Evolutionary conservation across 345 rosid genomes (phyloP).

Genomic region (Cardiospermum halicacabum): DNA sequence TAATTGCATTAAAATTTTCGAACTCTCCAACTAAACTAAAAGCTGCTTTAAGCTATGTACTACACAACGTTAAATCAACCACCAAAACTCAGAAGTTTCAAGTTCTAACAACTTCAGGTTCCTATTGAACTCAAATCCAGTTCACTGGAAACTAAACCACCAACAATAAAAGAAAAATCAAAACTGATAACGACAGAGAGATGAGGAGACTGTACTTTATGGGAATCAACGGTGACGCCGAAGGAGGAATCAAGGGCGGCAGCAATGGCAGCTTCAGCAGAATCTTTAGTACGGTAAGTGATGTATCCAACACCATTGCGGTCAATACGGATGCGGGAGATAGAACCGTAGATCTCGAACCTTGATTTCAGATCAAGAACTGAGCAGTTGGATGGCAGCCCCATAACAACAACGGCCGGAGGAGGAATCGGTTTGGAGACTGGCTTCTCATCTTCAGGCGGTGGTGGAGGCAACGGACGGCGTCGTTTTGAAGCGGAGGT

Average conservation of each 20-base stretch:
- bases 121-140: not conserved
- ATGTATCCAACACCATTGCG: constrained; percentile 56
- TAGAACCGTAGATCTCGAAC: constrained; percentile 89
- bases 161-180: not conserved
- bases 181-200: not conserved
- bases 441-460: constrained; percentile 32
- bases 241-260: constrained; percentile 69
- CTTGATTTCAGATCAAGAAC: constrained; percentile 86
- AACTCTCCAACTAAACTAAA: too few relatives aligned
- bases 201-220: constrained; percentile 26
- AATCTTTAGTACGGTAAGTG: constrained; percentile 57
- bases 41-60: too few relatives aligned
- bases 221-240: constrained; percentile 60
- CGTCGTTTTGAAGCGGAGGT: constrained; percentile 51
- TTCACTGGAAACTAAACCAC: not conserved
- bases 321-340: constrained; percentile 80
- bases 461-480: constrained; percentile 41
- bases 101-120: not conserved
- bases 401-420: constrained; percentile 54
- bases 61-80: not conserved
- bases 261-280: constrained; percentile 74
- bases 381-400: constrained; percentile 59
- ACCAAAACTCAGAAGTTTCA: not conserved
- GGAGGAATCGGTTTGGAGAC: constrained; percentile 45
- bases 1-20: too few relatives aligned